A percentile compares a stretch with the other conserved stretches of the same genome.
These are phyloP conservation scores for Papilionanthe hybrid DNA, from an alignment of 116 monocot genomes.

Conservation along the genomic window DNA sequence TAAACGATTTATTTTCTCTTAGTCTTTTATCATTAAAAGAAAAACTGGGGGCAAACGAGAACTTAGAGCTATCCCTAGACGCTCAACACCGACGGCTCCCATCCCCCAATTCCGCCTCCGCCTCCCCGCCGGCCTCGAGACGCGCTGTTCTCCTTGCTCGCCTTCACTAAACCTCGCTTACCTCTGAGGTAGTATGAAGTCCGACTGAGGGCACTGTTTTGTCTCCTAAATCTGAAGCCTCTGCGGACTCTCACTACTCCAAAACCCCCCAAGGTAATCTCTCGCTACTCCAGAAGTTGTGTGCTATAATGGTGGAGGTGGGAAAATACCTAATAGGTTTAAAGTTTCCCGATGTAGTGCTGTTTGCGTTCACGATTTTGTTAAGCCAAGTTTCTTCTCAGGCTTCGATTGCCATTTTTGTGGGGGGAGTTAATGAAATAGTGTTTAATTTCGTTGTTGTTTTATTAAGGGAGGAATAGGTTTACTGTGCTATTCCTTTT, in stretches of 20 bases:
- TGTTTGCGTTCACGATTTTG: not conserved
- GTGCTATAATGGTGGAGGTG: not conserved
- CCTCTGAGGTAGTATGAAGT: not conserved
- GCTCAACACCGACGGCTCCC: not conserved
- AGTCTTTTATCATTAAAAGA: too few relatives aligned
- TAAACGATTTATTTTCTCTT: too few relatives aligned
- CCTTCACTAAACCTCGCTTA: not conserved
- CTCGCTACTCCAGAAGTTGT: not conserved
- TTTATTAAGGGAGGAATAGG: not conserved
- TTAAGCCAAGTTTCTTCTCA: not conserved
- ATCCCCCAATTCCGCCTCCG: not conserved
- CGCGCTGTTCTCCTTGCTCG: not conserved
- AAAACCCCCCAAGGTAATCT: not conserved
- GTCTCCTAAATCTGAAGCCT: not conserved
- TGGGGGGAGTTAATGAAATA: not conserved
- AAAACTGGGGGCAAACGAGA: not conserved
- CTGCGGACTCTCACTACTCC: not conserved
- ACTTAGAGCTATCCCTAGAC: conserved; percentile 2
- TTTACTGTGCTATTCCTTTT: too few relatives aligned
- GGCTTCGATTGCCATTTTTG: not conserved
- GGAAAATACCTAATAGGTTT: not conserved
- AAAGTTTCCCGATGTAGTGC: not conserved
- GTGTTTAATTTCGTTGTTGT: not conserved
- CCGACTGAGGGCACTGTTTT: not conserved
- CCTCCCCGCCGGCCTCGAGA: not conserved